phyloP scores from a whole-genome alignment of 1,139 yeast species.

The Schizosaccharomyces versatilis region DNA sequence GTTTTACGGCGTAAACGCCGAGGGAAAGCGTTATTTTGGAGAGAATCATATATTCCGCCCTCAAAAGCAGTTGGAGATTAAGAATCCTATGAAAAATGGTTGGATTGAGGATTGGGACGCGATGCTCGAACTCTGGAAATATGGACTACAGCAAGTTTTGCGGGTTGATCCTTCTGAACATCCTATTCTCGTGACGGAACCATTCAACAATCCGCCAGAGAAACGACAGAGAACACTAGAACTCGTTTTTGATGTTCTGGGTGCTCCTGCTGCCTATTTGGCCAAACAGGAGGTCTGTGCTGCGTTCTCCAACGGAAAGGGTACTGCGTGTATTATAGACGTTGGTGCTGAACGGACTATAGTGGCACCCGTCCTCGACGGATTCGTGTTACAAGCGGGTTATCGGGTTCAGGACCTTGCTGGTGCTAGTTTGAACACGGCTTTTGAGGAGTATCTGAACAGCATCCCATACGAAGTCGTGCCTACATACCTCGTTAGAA shows the following conservation, averaged over 20 bases:
- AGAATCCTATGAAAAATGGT: constrained; percentile 22
- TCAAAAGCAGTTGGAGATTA: constrained; percentile 18
- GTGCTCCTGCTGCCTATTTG: constrained; percentile 67
- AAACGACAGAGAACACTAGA: constrained; percentile 59
- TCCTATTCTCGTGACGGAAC: constrained; percentile 64
- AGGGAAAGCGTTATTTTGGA: constrained; percentile 15
- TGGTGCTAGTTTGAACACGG: constrained; percentile 19
- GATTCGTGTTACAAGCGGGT: constrained; percentile 47
- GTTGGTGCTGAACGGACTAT: constrained; percentile 67
- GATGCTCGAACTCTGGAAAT: constrained; percentile 21
- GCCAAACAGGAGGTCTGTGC: constrained; percentile 76
- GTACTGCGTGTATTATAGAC: constrained; percentile 82
- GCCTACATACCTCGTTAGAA: neutral
- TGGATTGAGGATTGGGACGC: constrained; percentile 27
- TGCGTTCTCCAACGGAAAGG: constrained; percentile 82
- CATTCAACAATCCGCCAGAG: constrained; percentile 55
- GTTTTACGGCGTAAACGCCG: constrained; percentile 15
- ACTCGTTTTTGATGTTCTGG: constrained; percentile 45
- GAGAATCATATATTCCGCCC: constrained; percentile 19
- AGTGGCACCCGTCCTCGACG: constrained; percentile 86
- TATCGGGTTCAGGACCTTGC: constrained; percentile 15
- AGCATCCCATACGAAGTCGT: neutral
- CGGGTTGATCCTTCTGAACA: constrained; percentile 40
- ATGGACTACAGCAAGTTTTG: constrained; percentile 23
- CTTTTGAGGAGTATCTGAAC: neutral